Evolutionary conservation across 257 asterid genomes (phyloP).

Genomic region (Rauvolfia tetraphylla): DNA sequence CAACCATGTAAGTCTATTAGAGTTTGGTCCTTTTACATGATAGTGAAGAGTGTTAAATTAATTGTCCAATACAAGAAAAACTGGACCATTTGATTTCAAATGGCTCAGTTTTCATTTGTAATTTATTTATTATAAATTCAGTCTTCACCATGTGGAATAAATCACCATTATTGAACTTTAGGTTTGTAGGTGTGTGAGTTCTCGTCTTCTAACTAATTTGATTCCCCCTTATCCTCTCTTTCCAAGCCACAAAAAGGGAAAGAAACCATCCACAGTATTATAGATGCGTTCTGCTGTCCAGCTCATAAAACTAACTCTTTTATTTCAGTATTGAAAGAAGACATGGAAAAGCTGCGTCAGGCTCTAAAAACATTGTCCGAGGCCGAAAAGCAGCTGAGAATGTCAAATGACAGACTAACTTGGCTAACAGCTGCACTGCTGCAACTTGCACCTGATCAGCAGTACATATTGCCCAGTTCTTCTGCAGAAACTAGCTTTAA

Average conservation of each 20-base stretch:
- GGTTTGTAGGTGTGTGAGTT: neutral
- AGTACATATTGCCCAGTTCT: conserved; percentile 62
- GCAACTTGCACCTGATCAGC: conserved; percentile 96
- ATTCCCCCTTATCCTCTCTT: conserved; percentile 7
- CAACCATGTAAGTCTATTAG: conserved; percentile 53
- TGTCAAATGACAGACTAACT: conserved; percentile 76
- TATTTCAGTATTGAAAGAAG: conserved; percentile 71
- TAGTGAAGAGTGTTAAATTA: neutral
- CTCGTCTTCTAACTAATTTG: neutral
- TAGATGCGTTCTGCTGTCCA: conserved; percentile 4
- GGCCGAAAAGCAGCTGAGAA: conserved; percentile 96
- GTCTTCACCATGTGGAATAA: neutral
- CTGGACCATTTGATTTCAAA: neutral
- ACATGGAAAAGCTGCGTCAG: conserved; percentile 89
- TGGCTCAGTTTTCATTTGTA: neutral
- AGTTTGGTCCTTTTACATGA: neutral
- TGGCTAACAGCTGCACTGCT: conserved; percentile 96
- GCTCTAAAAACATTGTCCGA: conserved; percentile 91
- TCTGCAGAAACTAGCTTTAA: conserved; percentile 62
- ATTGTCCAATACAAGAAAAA: neutral
- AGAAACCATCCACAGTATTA: neutral
- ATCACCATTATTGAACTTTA: neutral
- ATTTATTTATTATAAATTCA: neutral
- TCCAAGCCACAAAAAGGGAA: conserved; percentile 6
- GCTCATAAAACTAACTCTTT: conserved; percentile 9